Evolutionary conservation across 495 filamentous ascomycete genomes (phyloP).

Genomic region (Staphylotrichum tortipilum): DNA sequence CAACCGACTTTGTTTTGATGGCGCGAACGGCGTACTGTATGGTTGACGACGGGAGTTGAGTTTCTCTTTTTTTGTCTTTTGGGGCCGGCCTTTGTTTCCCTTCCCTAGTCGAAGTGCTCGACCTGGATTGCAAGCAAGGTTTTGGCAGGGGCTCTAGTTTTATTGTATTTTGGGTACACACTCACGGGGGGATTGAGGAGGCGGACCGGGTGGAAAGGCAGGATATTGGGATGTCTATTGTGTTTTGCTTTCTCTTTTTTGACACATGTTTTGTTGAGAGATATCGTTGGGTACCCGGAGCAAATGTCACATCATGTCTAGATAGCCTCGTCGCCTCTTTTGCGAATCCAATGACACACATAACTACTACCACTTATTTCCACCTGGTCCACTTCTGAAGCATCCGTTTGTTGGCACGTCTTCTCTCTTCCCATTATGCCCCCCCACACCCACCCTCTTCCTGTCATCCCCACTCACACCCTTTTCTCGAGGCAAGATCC

Average conservation of each 20-base stretch:
- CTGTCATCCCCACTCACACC: too few species aligned
- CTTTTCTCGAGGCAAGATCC: too few species aligned
- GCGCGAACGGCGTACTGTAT: conserved; percentile 5
- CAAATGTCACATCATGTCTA: too few species aligned
- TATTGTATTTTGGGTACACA: background rate
- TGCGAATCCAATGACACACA: background rate
- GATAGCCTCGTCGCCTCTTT: background rate
- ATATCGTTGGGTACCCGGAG: too few species aligned
- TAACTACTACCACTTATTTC: too few species aligned
- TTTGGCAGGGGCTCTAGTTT: background rate
- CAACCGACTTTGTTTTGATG: background rate
- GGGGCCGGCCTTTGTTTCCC: too few species aligned
- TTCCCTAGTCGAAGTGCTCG: conserved; percentile 15
- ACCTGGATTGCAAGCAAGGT: conserved; percentile 3
- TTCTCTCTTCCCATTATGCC: too few species aligned
- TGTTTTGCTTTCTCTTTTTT: background rate
- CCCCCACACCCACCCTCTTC: too few species aligned
- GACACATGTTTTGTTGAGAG: background rate
- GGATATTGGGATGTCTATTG: background rate
- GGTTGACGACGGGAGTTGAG: background rate
- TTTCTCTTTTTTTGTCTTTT: conserved; percentile 1
- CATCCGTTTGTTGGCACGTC: too few species aligned
- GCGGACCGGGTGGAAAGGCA: background rate
- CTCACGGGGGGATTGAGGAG: background rate
- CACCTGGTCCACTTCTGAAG: too few species aligned